Base-by-base conservation (phyloP, 345 rosid genomes). In the Moricandia moricandioides region DNA sequence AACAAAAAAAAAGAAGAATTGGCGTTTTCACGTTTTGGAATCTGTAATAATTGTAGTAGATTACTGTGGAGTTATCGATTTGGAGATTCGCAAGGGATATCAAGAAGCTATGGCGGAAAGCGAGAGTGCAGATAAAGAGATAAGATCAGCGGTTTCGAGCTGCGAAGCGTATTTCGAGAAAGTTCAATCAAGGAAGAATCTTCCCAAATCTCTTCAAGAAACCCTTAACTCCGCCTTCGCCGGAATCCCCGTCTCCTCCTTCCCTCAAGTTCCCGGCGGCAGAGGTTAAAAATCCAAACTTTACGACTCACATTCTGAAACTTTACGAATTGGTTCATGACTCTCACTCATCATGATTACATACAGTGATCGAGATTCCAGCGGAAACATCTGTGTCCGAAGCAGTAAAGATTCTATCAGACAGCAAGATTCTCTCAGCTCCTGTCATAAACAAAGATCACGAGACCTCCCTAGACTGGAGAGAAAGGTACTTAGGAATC, bases 321-420 rank as follows among this genome's bases (percentile, higher is more conserved):
- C n/a, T n/a, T n/a, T n/a, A n/a, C n/a, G n/a, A n/a, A n/a, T n/a
- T n/a, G n/a, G n/a, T n/a, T n/a, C n/a, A n/a, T n/a, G n/a, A n/a
- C n/a, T n/a, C n/a, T n/a, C n/a, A n/a, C n/a, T n/a, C n/a, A n/a
- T n/a, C n/a, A n/a, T n/a, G n/a, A n/a, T n/a, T n/a, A n/a, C n/a
- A n/a, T n/a, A n/a, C n/a, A 91, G 97, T 93, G 82, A 87, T 91
- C 64, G 98, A 93, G 78, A 87, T 91, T 56, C 82, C 65, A 62
- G 98, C 90, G 59, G 88, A 91, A 24, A 73, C 88, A n/a, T 68
- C 87, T 1, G 86, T 91, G 4, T 83, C 87, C 3, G 90, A 91
- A n/a, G 88, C 91, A 26, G 91, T 89, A 6, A 93, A 71, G 85
- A 80, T 87, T 29, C 81, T 91, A 31, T 91, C 96, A 0, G 91